Conservation (phyloP, 768 basidiomycete species). For the Xerocomellus amylosporus region DNA sequence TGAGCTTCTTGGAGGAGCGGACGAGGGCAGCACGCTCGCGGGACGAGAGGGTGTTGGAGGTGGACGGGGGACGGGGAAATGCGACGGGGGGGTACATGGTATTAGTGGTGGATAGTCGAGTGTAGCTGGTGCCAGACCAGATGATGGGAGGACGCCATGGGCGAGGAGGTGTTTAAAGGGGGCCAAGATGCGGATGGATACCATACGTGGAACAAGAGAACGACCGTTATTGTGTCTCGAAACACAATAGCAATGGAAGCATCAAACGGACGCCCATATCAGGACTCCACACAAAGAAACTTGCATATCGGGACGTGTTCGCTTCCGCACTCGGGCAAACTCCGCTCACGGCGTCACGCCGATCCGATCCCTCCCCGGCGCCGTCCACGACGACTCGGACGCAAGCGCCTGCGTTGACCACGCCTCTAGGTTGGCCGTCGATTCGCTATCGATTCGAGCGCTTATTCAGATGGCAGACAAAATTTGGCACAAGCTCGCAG, state of each 20-base stretch:
- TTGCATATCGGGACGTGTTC: too few relatives aligned
- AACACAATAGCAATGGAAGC: conserved; percentile 7
- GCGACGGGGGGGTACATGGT: not conserved
- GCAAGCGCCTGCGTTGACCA: conserved; percentile 36
- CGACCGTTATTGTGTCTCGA: not conserved
- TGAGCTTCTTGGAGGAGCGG: conserved; percentile 58
- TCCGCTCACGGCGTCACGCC: too few relatives aligned
- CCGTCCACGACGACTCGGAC: conserved; percentile 24
- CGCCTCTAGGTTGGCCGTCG: conserved; percentile 22
- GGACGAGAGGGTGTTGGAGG: conserved; percentile 51
- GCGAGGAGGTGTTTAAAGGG: conserved; percentile 9
- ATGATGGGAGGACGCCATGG: too few relatives aligned
- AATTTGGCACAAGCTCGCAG: conserved; percentile 33
- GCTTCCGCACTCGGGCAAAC: too few relatives aligned
- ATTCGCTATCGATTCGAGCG: not conserved
- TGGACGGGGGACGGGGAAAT: conserved; percentile 46
- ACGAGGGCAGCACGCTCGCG: conserved; percentile 54
- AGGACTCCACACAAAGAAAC: too few relatives aligned
- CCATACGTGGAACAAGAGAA: conserved; percentile 23
- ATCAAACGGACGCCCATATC: not conserved
- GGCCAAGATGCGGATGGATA: conserved; percentile 7
- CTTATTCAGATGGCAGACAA: conserved; percentile 17
- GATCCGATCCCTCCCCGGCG: too few relatives aligned
- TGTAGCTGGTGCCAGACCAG: conserved; percentile 31
- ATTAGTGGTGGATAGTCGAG: not conserved